Conservation (phyloP, 108 stramenopile genomes). For the Pseudonitzschia pungens region DNA sequence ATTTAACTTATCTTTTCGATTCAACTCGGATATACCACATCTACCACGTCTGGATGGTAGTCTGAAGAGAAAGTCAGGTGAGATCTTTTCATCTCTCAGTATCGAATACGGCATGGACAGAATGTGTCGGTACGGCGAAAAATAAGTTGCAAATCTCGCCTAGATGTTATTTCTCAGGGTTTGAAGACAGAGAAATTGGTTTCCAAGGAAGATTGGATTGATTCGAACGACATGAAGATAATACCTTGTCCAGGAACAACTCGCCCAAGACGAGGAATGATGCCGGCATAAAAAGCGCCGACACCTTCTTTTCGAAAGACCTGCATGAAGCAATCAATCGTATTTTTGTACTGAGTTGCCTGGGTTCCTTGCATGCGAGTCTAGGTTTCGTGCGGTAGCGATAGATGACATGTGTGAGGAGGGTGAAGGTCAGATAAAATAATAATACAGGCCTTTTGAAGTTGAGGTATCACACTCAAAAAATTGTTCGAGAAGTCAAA, state of each 20-base stretch:
- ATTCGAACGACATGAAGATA: constrained; percentile 96
- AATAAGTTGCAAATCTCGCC: no score
- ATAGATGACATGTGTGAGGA: not conserved
- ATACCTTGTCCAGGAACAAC: constrained; percentile 98
- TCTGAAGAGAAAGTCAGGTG: no score
- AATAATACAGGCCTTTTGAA: not conserved
- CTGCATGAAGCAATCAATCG: constrained; percentile 92
- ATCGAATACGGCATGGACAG: no score
- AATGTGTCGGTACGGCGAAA: no score
- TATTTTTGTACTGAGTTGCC: constrained; percentile 79
- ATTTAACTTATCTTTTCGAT: no score
- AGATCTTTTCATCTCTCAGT: no score
- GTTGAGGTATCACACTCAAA: not conserved
- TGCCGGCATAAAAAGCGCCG: constrained; percentile 91
- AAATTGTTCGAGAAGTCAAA: not conserved
- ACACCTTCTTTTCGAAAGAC: constrained; percentile 88
- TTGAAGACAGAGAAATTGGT: constrained; percentile 58
- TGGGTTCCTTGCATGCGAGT: constrained; percentile 97
- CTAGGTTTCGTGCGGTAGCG: not conserved
- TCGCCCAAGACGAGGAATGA: constrained; percentile 89
- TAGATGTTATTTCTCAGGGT: not conserved
- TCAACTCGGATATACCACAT: no score
- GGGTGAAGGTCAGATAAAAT: not conserved
- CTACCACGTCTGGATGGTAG: no score
- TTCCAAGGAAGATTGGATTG: constrained; percentile 77